phyloP scores from a whole-genome alignment of 1,139 yeast species.

The Zygosaccharomyces pseudobailii region DNA sequence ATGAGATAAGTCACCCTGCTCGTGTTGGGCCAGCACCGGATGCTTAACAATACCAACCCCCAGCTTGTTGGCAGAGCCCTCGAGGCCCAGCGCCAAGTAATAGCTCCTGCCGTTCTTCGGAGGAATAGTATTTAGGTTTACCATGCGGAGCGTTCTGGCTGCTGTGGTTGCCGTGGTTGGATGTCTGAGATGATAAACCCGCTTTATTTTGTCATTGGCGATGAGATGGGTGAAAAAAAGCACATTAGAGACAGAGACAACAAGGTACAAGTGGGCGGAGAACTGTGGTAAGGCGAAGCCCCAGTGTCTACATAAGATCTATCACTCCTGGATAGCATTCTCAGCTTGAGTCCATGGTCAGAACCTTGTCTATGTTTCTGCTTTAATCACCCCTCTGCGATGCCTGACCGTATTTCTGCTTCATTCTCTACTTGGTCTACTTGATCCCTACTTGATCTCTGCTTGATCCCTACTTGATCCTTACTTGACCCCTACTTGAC shows the following conservation, averaged over 20 bases:
- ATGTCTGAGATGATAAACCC: background rate
- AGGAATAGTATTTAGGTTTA: slow-evolving; percentile 24
- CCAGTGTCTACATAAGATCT: too few relatives aligned
- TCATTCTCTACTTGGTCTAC: too few relatives aligned
- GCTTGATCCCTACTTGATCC: too few relatives aligned
- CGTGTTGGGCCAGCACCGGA: slow-evolving; percentile 44
- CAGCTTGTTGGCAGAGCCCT: slow-evolving; percentile 93
- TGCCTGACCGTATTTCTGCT: too few relatives aligned
- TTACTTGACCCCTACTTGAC: too few relatives aligned
- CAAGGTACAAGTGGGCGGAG: background rate
- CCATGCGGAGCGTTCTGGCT: slow-evolving; percentile 11
- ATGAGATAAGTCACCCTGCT: slow-evolving; percentile 35
- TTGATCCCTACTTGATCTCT: too few relatives aligned
- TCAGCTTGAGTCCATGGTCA: too few relatives aligned
- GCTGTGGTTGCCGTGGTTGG: background rate
- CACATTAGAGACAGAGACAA: background rate
- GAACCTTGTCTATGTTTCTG: too few relatives aligned
- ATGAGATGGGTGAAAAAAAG: background rate
- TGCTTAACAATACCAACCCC: slow-evolving; percentile 93
- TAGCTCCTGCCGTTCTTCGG: slow-evolving; percentile 40
- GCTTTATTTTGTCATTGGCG: too few relatives aligned
- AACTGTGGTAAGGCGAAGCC: too few relatives aligned
- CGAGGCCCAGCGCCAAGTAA: slow-evolving; percentile 81
- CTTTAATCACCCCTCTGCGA: too few relatives aligned
- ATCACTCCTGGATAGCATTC: too few relatives aligned